Percentiles rank a stretch among this genome's conserved stretches.
phyloP scores from a whole-genome alignment of 176 grass and related monocot species.

The Oryza australiensis region DNA sequence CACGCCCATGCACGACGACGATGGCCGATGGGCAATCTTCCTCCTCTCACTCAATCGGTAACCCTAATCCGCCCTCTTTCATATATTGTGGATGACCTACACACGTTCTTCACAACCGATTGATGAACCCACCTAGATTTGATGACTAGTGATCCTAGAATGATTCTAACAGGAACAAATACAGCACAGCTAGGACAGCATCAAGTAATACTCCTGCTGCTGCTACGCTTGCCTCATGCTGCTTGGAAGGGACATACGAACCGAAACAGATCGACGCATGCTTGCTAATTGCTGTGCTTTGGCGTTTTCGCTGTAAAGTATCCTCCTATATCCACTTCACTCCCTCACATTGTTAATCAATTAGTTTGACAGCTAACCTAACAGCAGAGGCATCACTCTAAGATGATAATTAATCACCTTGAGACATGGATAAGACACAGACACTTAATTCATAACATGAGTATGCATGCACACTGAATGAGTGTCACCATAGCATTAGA shows the following conservation, averaged over 20 bases:
- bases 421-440: background rate
- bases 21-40: too few species aligned
- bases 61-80: too few species aligned
- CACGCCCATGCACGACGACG: too few species aligned
- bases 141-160: background rate
- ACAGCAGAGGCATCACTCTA: background rate
- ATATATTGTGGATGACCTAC: too few species aligned
- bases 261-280: background rate
- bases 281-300: background rate
- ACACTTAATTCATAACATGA: background rate
- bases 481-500: background rate
- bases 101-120: too few species aligned
- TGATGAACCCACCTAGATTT: too few species aligned
- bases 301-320: background rate
- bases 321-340: background rate
- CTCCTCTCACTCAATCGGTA: too few species aligned
- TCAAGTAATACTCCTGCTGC: background rate
- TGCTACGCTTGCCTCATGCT: background rate
- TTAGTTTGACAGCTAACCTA: background rate
- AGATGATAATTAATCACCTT: background rate
- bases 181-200: background rate
- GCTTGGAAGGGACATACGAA: background rate
- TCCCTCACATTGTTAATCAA: background rate
- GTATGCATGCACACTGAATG: background rate
- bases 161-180: background rate